Base-by-base conservation (phyloP, 2,329 filamentous ascomycete genomes). In the Amauroascus niger region DNA sequence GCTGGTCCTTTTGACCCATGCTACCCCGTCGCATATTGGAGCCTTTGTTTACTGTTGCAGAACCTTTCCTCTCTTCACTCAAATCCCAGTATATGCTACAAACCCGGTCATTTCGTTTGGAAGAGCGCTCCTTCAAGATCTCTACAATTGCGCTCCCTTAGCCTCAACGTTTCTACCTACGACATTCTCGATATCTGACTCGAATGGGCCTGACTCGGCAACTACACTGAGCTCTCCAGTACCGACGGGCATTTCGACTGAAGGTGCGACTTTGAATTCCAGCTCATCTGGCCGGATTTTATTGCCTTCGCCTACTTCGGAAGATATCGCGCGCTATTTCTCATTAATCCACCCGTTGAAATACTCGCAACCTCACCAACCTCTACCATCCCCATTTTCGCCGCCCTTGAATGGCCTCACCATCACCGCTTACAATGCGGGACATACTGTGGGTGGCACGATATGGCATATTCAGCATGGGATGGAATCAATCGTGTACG, bases 401-500 rank as follows among this genome's bases (percentile, higher is more conserved):
- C 88, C 90, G 3, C 86, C 91, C 0, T 76, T 96, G 14, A 90
- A 93, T 61, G 90, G 90, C 3, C 80, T 98, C 16, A 95, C 88
- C 1, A 87, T 98, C 60, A 98, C 93, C 0, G 93, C 93, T 0
- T 97, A 97, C 73, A 95, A 94, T 70, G 89, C 93, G 6, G 93
- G 93, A 59, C 91, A 96, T 67, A 96, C 91, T 0, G 79, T 97
- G 0, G 93, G 93, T 68, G 93, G 93, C 53, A 97, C 93, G 22
- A 95, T 98, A 74, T 98, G 93, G 93, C 91, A 97, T 64, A 90
- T 98, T 59, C 91, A 97, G 64, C 89, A 97, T 73, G 89, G 90
- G 0, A 79, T 96, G 65, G 93, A 98, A 68, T 96, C 90, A 0
- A 91, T 98, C 40, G 90, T 98, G 1, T 97, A 98, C 64, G 91